Evolutionary conservation across 2,329 filamentous ascomycete genomes (phyloP).

Genomic region (Shiraia sp.): DNA sequence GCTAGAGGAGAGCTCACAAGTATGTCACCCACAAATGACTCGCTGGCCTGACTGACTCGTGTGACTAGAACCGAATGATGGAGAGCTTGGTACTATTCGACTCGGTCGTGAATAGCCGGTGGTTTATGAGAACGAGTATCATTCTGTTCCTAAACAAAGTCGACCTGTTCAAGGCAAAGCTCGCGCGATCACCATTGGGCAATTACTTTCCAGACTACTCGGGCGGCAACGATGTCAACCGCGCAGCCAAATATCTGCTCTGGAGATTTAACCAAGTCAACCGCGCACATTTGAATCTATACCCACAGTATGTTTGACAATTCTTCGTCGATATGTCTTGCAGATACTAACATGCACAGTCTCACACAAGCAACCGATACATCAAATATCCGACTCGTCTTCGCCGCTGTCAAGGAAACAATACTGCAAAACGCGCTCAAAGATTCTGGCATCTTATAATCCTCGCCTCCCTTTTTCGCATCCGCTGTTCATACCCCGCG

Average conservation of each 20-base stretch:
- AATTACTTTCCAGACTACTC: slow-evolving; percentile 99
- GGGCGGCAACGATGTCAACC: slow-evolving; percentile 95
- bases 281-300: slow-evolving; percentile 90
- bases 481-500: slow-evolving; percentile 37
- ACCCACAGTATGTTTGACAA: slow-evolving; percentile 71
- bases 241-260: slow-evolving; percentile 94
- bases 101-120: slow-evolving; percentile 96
- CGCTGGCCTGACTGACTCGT: slow-evolving; percentile 26
- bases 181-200: slow-evolving; percentile 82
- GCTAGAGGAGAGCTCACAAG: slow-evolving; percentile 95
- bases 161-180: slow-evolving; percentile 95
- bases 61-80: slow-evolving; percentile 93
- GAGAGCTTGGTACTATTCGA: slow-evolving; percentile 95
- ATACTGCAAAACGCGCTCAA: slow-evolving; percentile 98
- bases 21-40: slow-evolving; percentile 50
- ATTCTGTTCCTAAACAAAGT: slow-evolving; percentile 99
- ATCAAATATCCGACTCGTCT: slow-evolving; percentile 95
- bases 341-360: slow-evolving; percentile 54
- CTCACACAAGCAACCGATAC: slow-evolving; percentile 98
- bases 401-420: slow-evolving; percentile 97
- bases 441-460: slow-evolving; percentile 86
- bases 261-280: slow-evolving; percentile 99
- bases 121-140: slow-evolving; percentile 99
- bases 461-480: slow-evolving; percentile 26
- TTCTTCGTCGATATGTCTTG: not conserved